Evolutionary conservation across 2,329 filamentous ascomycete genomes (phyloP).

Genomic region (Colletotrichum paranaense): DNA sequence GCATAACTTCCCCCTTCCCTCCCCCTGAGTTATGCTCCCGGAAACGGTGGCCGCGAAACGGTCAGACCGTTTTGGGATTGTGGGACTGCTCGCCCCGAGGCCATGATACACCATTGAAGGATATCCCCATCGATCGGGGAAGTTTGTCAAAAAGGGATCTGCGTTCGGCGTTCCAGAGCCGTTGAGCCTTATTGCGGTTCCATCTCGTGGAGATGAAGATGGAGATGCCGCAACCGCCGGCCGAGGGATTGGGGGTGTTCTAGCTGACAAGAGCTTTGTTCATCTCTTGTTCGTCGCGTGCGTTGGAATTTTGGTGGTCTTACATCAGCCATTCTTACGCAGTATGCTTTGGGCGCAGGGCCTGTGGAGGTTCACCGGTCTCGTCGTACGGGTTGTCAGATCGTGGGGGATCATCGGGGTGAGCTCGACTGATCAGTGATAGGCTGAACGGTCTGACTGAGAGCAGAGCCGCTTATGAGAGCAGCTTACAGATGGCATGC

Average conservation of each 20-base stretch:
- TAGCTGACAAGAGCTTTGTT: not conserved
- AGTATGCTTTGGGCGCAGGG: too few relatives aligned
- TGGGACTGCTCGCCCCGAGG: not conserved
- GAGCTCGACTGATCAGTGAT: not conserved
- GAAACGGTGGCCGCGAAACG: constrained; percentile 15
- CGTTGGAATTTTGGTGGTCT: not conserved
- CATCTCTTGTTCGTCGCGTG: not conserved
- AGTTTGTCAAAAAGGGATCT: not conserved
- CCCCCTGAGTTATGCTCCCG: not conserved
- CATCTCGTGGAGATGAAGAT: not conserved
- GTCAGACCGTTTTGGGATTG: not conserved
- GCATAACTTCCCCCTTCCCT: not conserved
- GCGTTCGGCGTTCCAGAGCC: not conserved
- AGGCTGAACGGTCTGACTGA: too few relatives aligned
- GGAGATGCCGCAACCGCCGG: not conserved
- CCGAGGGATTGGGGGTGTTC: too few relatives aligned
- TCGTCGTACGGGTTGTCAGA: not conserved
- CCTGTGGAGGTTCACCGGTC: not conserved
- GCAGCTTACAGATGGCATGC: not conserved
- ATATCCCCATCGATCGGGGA: too few relatives aligned
- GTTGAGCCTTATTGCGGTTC: not conserved
- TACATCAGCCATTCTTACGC: not conserved
- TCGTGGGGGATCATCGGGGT: not conserved
- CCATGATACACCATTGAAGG: not conserved
- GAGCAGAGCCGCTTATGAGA: not conserved